phyloP scores from a whole-genome alignment of 306 rosid genomes.

The Medicago ruthenica region DNA sequence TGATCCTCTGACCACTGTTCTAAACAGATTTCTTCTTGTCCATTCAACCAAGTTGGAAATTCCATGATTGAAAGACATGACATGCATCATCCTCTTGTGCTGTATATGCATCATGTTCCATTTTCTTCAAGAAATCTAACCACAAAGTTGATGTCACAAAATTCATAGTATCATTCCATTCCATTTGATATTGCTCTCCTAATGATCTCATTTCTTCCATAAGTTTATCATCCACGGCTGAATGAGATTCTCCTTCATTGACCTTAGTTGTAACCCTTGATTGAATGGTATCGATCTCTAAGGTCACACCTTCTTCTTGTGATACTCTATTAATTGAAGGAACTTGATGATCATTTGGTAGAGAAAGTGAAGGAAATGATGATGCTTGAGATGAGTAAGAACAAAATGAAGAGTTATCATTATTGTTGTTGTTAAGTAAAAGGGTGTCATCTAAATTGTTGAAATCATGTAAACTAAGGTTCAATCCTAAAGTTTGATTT shows the following conservation, averaged over 20 bases:
- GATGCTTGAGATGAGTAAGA: slow-evolving; percentile 42
- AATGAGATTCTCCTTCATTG: slow-evolving; percentile 47
- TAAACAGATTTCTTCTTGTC: slow-evolving; percentile 49
- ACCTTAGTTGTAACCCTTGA: slow-evolving; percentile 33
- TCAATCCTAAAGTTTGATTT: slow-evolving; percentile 27
- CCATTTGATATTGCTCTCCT: slow-evolving; percentile 77
- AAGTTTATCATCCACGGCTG: slow-evolving; percentile 74
- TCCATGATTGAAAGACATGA: slow-evolving; percentile 46
- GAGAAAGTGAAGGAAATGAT: slow-evolving; percentile 39
- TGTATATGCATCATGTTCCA: slow-evolving; percentile 51
- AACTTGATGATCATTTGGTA: slow-evolving; percentile 49
- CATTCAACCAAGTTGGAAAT: slow-evolving; percentile 44
- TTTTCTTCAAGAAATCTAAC: slow-evolving; percentile 58
- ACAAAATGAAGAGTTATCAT: slow-evolving; percentile 25
- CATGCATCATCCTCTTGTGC: slow-evolving; percentile 45
- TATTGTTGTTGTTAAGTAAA: slow-evolving; percentile 42
- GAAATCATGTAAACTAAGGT: slow-evolving; percentile 17
- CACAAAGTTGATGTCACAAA: slow-evolving; percentile 74
- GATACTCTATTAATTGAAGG: slow-evolving; percentile 39
- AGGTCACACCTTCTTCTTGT: slow-evolving; percentile 48
- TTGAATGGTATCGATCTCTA: slow-evolving; percentile 2
- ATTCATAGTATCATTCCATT: slow-evolving; percentile 73
- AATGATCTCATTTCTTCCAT: slow-evolving; percentile 74
- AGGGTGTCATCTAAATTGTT: slow-evolving; percentile 51
- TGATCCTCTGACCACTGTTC: slow-evolving; percentile 51